phyloP scores from a whole-genome alignment of 768 basidiomycete genomes.

The Macrolepiota albuminosa region DNA sequence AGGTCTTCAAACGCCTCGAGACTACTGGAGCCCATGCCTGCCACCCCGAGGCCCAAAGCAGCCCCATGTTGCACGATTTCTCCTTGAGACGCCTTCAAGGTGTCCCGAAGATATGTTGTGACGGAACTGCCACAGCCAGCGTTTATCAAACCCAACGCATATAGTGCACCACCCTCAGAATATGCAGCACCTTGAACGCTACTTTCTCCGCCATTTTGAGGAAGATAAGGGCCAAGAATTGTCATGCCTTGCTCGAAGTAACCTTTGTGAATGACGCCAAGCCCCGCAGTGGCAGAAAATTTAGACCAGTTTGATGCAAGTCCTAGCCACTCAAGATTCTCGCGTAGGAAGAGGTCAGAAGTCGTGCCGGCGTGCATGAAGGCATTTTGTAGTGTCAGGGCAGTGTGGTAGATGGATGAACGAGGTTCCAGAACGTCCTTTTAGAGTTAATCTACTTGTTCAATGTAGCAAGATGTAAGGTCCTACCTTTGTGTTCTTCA shows the following conservation, averaged over 20 bases:
- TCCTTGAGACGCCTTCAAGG: constrained; percentile 67
- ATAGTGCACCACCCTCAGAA: constrained; percentile 95
- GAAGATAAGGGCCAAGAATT: constrained; percentile 92
- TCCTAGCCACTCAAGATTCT: constrained; percentile 95
- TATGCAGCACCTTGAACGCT: constrained; percentile 76
- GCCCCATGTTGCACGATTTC: constrained; percentile 97
- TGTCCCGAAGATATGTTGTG: constrained; percentile 73
- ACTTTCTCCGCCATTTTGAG: constrained; percentile 70
- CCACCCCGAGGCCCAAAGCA: constrained; percentile 93
- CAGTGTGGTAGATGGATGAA: constrained; percentile 96
- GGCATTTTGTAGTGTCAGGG: constrained; percentile 93
- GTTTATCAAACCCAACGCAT: constrained; percentile 92
- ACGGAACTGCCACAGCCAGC: constrained; percentile 82
- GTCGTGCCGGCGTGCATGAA: constrained; percentile 99
- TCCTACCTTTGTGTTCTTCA: constrained; percentile 86
- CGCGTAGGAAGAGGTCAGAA: constrained; percentile 87
- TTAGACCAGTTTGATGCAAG: constrained; percentile 98
- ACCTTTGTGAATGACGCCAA: constrained; percentile 97
- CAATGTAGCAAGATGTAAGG: background rate
- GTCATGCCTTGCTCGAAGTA: constrained; percentile 91
- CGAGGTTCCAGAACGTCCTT: constrained; percentile 90
- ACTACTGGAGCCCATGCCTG: constrained; percentile 90
- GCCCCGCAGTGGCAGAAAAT: constrained; percentile 93
- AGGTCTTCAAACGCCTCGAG: constrained; percentile 89
- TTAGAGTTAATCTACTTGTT: background rate